Evolutionary conservation across 305 asterid species (phyloP), one percentile per base, ranked within the genome.

Genomic region (Ilex paraguariensis): DNA sequence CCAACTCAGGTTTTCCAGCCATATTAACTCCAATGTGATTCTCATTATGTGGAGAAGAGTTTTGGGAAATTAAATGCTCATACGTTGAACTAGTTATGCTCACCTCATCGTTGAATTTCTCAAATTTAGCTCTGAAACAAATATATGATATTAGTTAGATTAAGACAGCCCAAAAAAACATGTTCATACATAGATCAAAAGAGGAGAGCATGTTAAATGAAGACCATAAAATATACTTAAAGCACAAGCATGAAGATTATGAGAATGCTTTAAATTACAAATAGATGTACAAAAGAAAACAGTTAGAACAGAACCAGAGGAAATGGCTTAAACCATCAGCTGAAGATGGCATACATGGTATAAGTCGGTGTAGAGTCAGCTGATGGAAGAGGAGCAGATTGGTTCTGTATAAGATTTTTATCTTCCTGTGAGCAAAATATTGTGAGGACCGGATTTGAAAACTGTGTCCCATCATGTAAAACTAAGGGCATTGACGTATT

Each of bases 71-170:
- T 57, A 72, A 77, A 45, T 79, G 81, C 60, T 81, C 93, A 40
- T 52, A 72, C 21, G 69, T 52, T 65, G 80, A 77, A 70, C 82
- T 63, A 57, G 79, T 59, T 62, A 72, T 56, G 68, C 84, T 79
- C 40, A 49, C 64, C 67, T 85, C 86, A 17, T 84, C 96, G 67
- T 79, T 87, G 3, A 77, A 77, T 73, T 77, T 84, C 70, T 79
- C 93, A 66, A 76, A 67, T 69, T 67, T 84, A 66, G 61, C 60
- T 71, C 96, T 92, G 76, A 36, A 51, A 52, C 5, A 52, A 52
- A n/a, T 14, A 52, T 10, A 14, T 52, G 30, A 52, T 17, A 0
- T 2, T 52, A n/a, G 56, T 52, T n/a, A 4, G 6, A 36, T 4
- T 4, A 36, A 36, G 42, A 36, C 42, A 36, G 3, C 42, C 9